A percentile compares a stretch with the other conserved stretches of the same genome.
phyloP scores from a whole-genome alignment of 164 flowering plant genomes.

The Sextonia rubra region DNA sequence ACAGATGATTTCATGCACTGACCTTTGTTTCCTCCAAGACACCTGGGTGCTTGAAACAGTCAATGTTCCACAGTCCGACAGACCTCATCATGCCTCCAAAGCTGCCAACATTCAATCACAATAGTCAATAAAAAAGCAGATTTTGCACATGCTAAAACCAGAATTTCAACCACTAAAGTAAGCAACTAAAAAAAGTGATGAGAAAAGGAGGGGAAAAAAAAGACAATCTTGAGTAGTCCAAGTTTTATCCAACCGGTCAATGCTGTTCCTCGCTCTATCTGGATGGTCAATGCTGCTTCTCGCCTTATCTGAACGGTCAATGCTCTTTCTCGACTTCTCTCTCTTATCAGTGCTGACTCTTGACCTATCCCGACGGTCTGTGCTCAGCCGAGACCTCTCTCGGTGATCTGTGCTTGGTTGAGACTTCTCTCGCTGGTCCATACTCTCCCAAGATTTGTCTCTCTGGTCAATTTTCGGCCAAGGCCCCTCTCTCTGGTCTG shows the following conservation, averaged over 20 bases:
- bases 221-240: constrained; percentile 8
- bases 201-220: background rate
- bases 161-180: background rate
- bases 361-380: constrained; percentile 48
- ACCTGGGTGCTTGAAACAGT: constrained; percentile 60
- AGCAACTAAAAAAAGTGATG: constrained; percentile 31
- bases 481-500: constrained; percentile 25
- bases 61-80: constrained; percentile 74
- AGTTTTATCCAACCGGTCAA: constrained; percentile 56
- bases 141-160: background rate
- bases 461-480: constrained; percentile 43
- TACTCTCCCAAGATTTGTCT: constrained; percentile 47
- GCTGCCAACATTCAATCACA: constrained; percentile 44
- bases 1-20: constrained; percentile 9
- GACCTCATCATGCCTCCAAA: constrained; percentile 59
- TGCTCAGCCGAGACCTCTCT: constrained; percentile 54
- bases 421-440: constrained; percentile 47
- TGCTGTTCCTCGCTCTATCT: constrained; percentile 72
- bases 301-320: constrained; percentile 53
- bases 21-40: constrained; percentile 16
- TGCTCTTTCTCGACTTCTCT: constrained; percentile 50
- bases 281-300: constrained; percentile 61
- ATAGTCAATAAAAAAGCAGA: constrained; percentile 23
- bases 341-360: constrained; percentile 35
- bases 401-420: constrained; percentile 43